Base-by-base conservation (phyloP, 495 filamentous ascomycete genomes). In the Pseudevernia furfuracea region DNA sequence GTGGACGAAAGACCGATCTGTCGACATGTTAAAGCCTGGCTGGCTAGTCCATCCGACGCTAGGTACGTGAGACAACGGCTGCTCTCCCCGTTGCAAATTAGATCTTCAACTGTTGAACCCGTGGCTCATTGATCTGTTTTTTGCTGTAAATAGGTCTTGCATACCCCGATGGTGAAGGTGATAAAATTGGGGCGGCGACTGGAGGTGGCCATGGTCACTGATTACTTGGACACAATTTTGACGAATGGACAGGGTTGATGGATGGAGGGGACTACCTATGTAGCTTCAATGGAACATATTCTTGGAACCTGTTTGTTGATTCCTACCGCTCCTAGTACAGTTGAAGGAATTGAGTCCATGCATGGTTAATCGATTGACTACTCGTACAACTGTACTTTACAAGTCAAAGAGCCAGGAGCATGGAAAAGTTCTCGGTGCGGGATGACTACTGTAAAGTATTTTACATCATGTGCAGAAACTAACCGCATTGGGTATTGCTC, bases 21-120 rank as follows among this genome's bases (percentile, higher is more conserved):
- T 61, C 6, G 59, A 61, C 5, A 61, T 61, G 59, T n/a, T 61
- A 37, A 61, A 61, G 59, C 59, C 59, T 21, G 59, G 59, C 32
- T 61, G 59, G 59, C 23, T 61, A 38, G 39, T 61, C 17, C 59
- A 61, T 46, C 59, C 59, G 32, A 61, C 59, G 23, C 23, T 61
- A 25, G 59, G 59, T 61, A 48, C 32, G 59, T 61, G 17, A 30
- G 5, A 52, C 12, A n/a, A 15, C 12, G n/a, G 48, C 48, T 52
- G 19, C 48, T 25, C 1, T 23, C 48, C 48, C 28, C 3, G 28
- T 52, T 15, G 14, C 48, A 25, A 4, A 0, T 49, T 61, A n/a
- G n/a, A n/a, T n/a, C n/a, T 11, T 3, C 9, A 61, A 3, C 1
- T 49, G 4, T 39, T 11, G 3, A 4, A 17, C 17, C 23, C 1